Evolutionary conservation across 306 rosid genomes (phyloP), one percentile per base, ranked within the genome.

Genomic region (Ceratonia siliqua): DNA sequence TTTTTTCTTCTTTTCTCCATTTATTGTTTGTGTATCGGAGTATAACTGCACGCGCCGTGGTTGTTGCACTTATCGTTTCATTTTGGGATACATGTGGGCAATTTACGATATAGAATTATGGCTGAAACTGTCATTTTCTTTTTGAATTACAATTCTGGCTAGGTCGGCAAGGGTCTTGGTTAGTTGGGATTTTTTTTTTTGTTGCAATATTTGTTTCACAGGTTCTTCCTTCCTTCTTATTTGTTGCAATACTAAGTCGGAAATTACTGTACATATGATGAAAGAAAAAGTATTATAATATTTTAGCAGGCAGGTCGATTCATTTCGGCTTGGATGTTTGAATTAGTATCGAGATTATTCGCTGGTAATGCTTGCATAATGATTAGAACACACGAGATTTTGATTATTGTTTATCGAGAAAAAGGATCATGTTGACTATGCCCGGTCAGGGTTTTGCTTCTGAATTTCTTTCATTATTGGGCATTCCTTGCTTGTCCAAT

Each of bases 381-480:
- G 2, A 28, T 28, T 28, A 28, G 32, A 28, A 28, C 32, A 28
- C 32, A 28, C 32, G 32, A 28, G 2, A 30, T 24, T 46, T 42
- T 7, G 74, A 75, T 76, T 64, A 28, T 21, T 62, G 42, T 48
- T n/a, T n/a, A n/a, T n/a, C n/a, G n/a, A n/a, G n/a, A n/a, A n/a
- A n/a, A n/a, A n/a, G n/a, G n/a, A 25, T 63, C 38, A 17, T 70
- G 27, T 76, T 63, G 64, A 61, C 14, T 52, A 46, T 62, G 61
- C 56, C 22, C 28, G 32, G 15, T 56, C 32, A 39, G 11, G 2
- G 10, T 70, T 79, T 10, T 45, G n/a, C 56, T 45, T 45, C 10
- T 45, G 27, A 66, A 8, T n/a, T 45, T 43, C 13, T 64, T n/a
- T 6, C 36, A 27, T 45, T 49, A 42, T 43, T 66, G 27, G 38